These are phyloP conservation scores for Drechslerella stenobrocha DNA, from an alignment of 2,329 filamentous ascomycete genomes.

Conservation along the genomic window DNA sequence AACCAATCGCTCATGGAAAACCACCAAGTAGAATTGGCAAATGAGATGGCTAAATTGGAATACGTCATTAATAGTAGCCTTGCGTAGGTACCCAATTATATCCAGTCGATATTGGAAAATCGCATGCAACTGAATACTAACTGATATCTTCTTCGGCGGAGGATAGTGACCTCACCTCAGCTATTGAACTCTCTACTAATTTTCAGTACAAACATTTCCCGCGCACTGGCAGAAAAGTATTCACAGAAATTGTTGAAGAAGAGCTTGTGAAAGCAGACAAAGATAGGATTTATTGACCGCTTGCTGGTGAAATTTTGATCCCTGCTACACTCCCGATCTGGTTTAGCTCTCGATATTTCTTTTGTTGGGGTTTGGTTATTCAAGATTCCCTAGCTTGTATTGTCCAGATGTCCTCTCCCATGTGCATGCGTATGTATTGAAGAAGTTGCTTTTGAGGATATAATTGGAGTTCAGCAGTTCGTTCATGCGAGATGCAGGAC, in stretches of 20 bases:
- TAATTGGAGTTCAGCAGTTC: no score
- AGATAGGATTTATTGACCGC: slow-evolving; percentile 47
- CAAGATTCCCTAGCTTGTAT: no score
- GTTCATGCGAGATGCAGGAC: no score
- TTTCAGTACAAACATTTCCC: slow-evolving; percentile 50
- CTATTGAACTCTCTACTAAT: slow-evolving; percentile 40
- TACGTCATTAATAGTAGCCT: slow-evolving; percentile 75
- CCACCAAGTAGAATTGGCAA: slow-evolving; percentile 85
- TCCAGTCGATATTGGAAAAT: neutral
- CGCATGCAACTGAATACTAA: neutral
- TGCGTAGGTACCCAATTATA: slow-evolving; percentile 60
- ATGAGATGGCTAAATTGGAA: slow-evolving; percentile 71
- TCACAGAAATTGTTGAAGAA: slow-evolving; percentile 56
- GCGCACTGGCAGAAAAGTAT: slow-evolving; percentile 54
- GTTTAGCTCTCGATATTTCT: no score
- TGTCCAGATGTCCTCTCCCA: no score
- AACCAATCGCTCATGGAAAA: slow-evolving; percentile 82
- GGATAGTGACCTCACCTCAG: slow-evolving; percentile 38
- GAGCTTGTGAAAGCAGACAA: slow-evolving; percentile 53
- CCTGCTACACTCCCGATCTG: no score
- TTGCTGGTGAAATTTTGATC: no score
- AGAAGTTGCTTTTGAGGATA: no score
- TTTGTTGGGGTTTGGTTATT: no score
- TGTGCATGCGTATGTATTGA: no score
- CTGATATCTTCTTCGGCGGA: neutral